Evolutionary conservation across 192 early-diverging fungal species (phyloP), one percentile per base, ranked within the genome.

Genomic region (Backusella sp.): DNA sequence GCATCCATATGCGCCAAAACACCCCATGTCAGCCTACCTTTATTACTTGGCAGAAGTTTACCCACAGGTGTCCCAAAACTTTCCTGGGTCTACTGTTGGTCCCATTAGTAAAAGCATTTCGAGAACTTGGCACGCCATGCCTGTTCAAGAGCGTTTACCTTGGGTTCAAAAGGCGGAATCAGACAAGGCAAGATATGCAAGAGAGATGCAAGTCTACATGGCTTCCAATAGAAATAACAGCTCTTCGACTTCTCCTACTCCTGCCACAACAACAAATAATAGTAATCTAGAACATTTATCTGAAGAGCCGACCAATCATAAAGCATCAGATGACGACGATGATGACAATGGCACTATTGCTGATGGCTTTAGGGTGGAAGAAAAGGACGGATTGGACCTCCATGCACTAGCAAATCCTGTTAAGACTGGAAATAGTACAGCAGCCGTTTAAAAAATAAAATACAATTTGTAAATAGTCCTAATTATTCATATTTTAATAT

Each of bases 21-120:
- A 96, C 77, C 94, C 94, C 52, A 94, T 94, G 87, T 94, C 94
- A 3, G 93, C 91, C 15, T 96, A 94, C 80, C 79, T 96, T 49
- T 95, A 90, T 76, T 96, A 91, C 74, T 79, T 92, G 65, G 88
- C 86, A 5, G 85, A 89, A 0, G 90, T 91, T 69, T 84, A 94
- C 30, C 90, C 90, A 9, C 68, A 88, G 6, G 87, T 92, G 49
- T 85, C 91, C 12, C 81, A 84, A 52, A 83, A 90, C 71, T 83
- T 92, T 70, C 89, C 93, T 21, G 90, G 90, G 28, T 88, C 84
- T 68, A 89, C 89, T 32, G 88, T 93, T 72, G 93, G 93, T 15
- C 88, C 90, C 12, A 92, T 95, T 59, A 91, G 90, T 44, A 90
- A 94, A 74, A 82, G 92, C 1, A 93, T 95, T 74, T 92, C 94